phyloP scores from a whole-genome alignment of 2,329 filamentous ascomycete genomes.

The Saccharata proteae region DNA sequence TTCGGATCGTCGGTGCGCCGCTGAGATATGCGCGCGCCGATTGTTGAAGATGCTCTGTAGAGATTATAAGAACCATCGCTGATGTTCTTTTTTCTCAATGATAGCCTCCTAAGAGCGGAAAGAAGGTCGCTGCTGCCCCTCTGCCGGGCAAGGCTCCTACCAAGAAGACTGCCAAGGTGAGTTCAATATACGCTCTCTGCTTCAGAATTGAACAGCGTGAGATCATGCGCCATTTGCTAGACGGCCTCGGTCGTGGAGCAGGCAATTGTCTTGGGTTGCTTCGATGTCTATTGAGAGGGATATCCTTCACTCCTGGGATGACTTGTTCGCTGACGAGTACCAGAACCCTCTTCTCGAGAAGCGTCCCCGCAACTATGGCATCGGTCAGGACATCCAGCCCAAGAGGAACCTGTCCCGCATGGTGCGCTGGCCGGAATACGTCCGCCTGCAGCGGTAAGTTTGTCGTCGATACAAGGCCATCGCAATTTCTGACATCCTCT shows the following conservation, averaged over 20 bases:
- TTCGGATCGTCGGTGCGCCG: no score
- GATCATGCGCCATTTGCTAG: no score
- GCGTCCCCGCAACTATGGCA: slow-evolving; percentile 92
- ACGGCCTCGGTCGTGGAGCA: no score
- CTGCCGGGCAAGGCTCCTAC: slow-evolving; percentile 83
- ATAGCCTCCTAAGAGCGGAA: slow-evolving; percentile 94
- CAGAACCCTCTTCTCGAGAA: slow-evolving; percentile 99
- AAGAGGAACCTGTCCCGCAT: slow-evolving; percentile 69
- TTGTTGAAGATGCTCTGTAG: slow-evolving; percentile 7
- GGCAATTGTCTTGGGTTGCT: no score
- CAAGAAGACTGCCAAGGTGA: slow-evolving; percentile 96
- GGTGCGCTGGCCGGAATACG: slow-evolving; percentile 99
- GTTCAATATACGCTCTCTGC: slow-evolving; percentile 24
- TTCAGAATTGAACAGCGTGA: no score
- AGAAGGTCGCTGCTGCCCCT: slow-evolving; percentile 95
- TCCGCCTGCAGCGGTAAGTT: slow-evolving; percentile 73
- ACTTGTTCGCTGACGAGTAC: slow-evolving; percentile 1
- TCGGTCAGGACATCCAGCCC: slow-evolving; percentile 98
- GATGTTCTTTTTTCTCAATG: slow-evolving; percentile 99
- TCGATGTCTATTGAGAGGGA: no score
- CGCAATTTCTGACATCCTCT: no score
- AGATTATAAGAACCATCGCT: slow-evolving; percentile 43
- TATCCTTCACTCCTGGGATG: neutral
- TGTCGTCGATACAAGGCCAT: slow-evolving; percentile 58
- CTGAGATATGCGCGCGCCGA: slow-evolving; percentile 7